These are phyloP conservation scores for Claviceps spartinae DNA, from an alignment of 2,329 filamentous ascomycete species.

Conservation along the genomic window DNA sequence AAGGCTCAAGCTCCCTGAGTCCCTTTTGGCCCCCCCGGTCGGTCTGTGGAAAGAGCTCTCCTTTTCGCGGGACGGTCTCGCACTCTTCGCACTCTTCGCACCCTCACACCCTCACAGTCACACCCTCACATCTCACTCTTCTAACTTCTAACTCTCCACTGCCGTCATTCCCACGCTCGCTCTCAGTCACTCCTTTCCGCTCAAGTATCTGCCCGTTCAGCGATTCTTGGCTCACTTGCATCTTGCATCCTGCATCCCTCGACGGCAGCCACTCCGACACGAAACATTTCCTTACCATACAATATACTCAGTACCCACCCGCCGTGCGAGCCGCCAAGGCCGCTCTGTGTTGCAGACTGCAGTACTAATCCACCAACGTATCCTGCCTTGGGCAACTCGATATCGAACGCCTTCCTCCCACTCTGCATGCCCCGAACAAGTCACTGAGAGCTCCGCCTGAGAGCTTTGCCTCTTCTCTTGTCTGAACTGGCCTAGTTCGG, in stretches of 20 bases:
- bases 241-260: conserved; percentile 6
- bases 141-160: no score
- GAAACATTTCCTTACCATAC: not conserved
- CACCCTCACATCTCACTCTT: no score
- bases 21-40: not conserved
- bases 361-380: not conserved
- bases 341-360: not conserved
- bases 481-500: conserved; percentile 8
- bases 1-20: conserved; percentile 8
- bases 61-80: conserved; percentile 20
- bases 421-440: conserved; percentile 25
- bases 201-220: conserved; percentile 8
- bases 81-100: conserved; percentile 14
- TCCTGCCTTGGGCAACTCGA: conserved; percentile 4
- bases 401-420: conserved; percentile 5
- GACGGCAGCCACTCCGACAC: conserved; percentile 5
- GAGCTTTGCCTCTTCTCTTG: conserved; percentile 12
- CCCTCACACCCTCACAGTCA: no score
- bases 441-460: conserved; percentile 14
- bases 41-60: conserved; percentile 9
- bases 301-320: not conserved
- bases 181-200: conserved; percentile 27
- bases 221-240: conserved; percentile 7
- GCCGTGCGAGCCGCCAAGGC: not conserved
- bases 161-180: conserved; percentile 12